These are phyloP conservation scores for Citrus glauca DNA, from an alignment of 345 rosid species.

Conservation along the genomic window DNA sequence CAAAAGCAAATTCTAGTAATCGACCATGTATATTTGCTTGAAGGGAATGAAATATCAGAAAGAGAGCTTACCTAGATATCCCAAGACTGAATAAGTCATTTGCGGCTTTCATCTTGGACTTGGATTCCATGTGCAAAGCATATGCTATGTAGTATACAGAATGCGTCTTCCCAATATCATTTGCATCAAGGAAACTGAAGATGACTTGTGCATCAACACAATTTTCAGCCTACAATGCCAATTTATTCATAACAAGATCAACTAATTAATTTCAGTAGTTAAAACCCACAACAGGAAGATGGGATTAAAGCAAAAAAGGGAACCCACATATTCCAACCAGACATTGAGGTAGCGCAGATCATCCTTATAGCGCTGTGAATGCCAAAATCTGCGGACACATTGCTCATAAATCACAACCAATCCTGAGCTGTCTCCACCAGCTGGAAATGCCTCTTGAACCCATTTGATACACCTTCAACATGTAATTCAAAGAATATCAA, in stretches of 20 bases:
- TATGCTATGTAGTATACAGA: conserved; percentile 54
- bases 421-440: conserved; percentile 81
- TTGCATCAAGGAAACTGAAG: conserved; percentile 72
- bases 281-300: not conserved
- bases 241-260: not conserved
- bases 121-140: conserved; percentile 77
- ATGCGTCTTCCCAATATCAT: conserved; percentile 75
- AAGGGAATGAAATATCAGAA: not conserved
- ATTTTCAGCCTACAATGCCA: conserved; percentile 63
- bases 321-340: conserved; percentile 93
- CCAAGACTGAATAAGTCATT: conserved; percentile 76
- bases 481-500: not conserved
- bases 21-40: not conserved
- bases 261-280: not conserved
- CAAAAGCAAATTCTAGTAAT: not conserved
- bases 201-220: conserved; percentile 77
- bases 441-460: conserved; percentile 91
- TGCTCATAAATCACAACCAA: conserved; percentile 79
- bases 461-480: conserved; percentile 77
- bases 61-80: conserved; percentile 49
- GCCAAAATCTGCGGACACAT: conserved; percentile 89
- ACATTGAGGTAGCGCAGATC: conserved; percentile 94
- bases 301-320: not conserved
- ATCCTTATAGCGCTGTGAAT: conserved; percentile 66
- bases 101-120: conserved; percentile 65